Conservation (phyloP, 2,329 filamentous ascomycete genomes). For the Esteya vermicola region DNA sequence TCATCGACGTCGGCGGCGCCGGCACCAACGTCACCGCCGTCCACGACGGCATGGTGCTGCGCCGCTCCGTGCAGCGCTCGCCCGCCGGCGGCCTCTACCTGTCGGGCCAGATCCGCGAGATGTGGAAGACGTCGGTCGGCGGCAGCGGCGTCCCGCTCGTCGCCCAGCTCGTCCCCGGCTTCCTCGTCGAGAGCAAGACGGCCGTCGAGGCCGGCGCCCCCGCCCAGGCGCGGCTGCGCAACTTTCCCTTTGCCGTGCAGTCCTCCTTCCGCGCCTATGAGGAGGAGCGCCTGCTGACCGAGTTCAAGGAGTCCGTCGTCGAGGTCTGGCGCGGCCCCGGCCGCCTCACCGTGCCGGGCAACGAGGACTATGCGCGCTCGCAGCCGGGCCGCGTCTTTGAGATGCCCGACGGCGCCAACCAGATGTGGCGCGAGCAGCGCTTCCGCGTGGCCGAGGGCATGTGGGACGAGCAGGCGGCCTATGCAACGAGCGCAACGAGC, state of each 20-base stretch:
- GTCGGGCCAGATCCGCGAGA: conserved; percentile 69
- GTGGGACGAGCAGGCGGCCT: conserved; percentile 73
- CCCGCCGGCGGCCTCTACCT: conserved; percentile 81
- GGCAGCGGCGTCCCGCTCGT: conserved; percentile 60
- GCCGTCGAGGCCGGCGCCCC: conserved; percentile 76
- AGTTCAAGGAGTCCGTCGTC: conserved; percentile 96
- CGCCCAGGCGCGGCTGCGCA: conserved; percentile 60
- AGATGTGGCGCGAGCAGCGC: conserved; percentile 81
- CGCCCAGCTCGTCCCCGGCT: conserved; percentile 62
- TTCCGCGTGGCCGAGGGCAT: conserved; percentile 78
- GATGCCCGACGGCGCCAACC: conserved; percentile 93
- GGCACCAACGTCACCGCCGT: conserved; percentile 83
- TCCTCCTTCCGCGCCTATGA: conserved; percentile 69
- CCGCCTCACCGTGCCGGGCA: conserved; percentile 47
- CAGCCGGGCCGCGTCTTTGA: conserved; percentile 82
- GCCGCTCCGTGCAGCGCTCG: conserved; percentile 76
- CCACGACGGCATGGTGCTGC: conserved; percentile 87
- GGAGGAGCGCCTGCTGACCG: conserved; percentile 83
- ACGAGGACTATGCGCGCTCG: conserved; percentile 60
- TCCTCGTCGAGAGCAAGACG: conserved; percentile 74
- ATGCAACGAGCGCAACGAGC: conserved; percentile 17
- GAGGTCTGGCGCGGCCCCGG: conserved; percentile 81
- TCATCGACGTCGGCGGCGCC: conserved; percentile 81
- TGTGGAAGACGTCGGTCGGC: conserved; percentile 48
- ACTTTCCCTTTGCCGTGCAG: conserved; percentile 46